Percentiles rank a stretch among this genome's conserved stretches.
Conservation (phyloP, 306 rosid genomes). For the Cucumis melo region DNA sequence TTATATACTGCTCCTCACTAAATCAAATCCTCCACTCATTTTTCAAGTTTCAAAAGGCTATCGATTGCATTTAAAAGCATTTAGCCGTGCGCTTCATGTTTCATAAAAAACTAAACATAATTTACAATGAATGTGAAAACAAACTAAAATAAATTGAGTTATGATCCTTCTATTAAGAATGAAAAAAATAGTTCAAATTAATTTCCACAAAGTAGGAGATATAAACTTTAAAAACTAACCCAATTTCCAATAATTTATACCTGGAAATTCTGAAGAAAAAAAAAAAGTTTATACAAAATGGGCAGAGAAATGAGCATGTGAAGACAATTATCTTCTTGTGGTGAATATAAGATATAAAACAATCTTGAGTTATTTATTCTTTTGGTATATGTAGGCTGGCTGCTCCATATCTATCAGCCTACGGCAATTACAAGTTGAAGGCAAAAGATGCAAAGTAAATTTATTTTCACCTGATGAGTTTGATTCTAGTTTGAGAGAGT, state of each 20-base stretch:
- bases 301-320: neutral
- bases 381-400: neutral
- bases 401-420: neutral
- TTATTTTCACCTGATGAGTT: conserved; percentile 5
- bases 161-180: neutral
- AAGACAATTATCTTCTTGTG: neutral
- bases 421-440: neutral
- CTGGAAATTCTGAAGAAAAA: neutral
- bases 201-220: neutral
- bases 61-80: neutral
- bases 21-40: neutral
- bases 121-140: neutral
- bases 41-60: neutral
- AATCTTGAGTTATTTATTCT: neutral
- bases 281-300: neutral
- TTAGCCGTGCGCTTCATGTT: neutral
- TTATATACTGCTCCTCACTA: neutral
- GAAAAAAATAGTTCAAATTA: neutral
- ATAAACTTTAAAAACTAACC: neutral
- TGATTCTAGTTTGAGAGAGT: neutral
- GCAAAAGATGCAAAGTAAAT: neutral
- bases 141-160: neutral
- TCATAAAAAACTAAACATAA: neutral
- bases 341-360: neutral
- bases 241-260: neutral